Percentiles rank a stretch among this genome's conserved stretches.
These are phyloP conservation scores for Hyaloperonospora brassicae DNA, from an alignment of 352 stramenopile genomes.

Conservation along the genomic window DNA sequence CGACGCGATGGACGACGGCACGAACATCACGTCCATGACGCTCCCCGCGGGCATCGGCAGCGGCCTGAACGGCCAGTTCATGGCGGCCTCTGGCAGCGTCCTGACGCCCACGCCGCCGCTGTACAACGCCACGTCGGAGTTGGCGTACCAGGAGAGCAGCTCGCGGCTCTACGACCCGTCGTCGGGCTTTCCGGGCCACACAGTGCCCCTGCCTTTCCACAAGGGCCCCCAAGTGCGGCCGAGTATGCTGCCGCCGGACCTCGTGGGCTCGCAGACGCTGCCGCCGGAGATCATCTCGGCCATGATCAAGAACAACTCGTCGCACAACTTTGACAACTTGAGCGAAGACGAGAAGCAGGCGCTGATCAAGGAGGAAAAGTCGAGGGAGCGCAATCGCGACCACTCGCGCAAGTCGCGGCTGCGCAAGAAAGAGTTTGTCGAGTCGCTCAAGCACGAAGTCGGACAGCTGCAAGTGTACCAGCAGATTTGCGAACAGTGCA, in stretches of 20 bases:
- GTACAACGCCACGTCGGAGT: constrained; percentile 49
- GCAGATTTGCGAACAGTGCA: constrained; percentile 76
- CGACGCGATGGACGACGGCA: constrained; percentile 34
- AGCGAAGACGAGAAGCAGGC: constrained; percentile 76
- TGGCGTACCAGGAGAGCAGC: constrained; percentile 52
- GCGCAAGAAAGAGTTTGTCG: constrained; percentile 93
- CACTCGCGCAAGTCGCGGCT: constrained; percentile 92
- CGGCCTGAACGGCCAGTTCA: constrained; percentile 47
- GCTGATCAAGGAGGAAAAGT: constrained; percentile 79
- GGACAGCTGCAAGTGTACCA: constrained; percentile 80
- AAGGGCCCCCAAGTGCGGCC: constrained; percentile 23
- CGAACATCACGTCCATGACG: constrained; percentile 57
- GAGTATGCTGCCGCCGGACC: constrained; percentile 21
- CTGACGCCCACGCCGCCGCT: constrained; percentile 25
- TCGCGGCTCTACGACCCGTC: constrained; percentile 66
- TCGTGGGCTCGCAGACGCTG: constrained; percentile 69
- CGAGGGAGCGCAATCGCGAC: constrained; percentile 89
- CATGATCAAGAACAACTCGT: constrained; percentile 76
- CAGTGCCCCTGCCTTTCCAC: constrained; percentile 42
- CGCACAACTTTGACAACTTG: constrained; percentile 60
- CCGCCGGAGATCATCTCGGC: constrained; percentile 72
- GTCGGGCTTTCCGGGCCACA: constrained; percentile 35
- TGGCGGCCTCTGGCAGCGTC: constrained; percentile 14
- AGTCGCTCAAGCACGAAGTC: constrained; percentile 88
- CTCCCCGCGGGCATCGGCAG: constrained; percentile 56